phyloP scores from a whole-genome alignment of 441 rosid genomes.

The Raphanus hybrid region DNA sequence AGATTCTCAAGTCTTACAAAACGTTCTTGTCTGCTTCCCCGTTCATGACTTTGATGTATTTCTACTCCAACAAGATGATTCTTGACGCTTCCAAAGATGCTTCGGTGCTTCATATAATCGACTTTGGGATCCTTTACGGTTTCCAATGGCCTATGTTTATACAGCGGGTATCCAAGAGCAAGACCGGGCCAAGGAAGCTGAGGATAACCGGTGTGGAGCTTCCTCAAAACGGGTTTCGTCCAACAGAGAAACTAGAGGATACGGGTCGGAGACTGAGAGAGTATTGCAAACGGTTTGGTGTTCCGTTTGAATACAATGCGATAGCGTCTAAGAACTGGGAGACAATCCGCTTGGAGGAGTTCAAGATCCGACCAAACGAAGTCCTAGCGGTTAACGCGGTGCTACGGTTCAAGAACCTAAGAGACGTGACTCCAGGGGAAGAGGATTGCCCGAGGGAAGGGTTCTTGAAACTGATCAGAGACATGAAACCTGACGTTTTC shows the following conservation, averaged over 20 bases:
- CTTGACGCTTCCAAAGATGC: slow-evolving; percentile 54
- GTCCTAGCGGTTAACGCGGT: slow-evolving; percentile 61
- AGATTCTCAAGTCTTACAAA: slow-evolving; percentile 57
- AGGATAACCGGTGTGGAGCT: slow-evolving; percentile 78
- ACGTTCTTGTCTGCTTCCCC: slow-evolving; percentile 58
- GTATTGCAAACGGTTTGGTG: slow-evolving; percentile 61
- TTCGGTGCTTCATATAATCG: slow-evolving; percentile 70
- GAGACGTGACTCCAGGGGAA: slow-evolving; percentile 59
- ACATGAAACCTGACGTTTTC: slow-evolving; percentile 66
- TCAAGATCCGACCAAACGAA: slow-evolving; percentile 60
- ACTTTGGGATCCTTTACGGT: slow-evolving; percentile 84
- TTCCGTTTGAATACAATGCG: slow-evolving; percentile 65
- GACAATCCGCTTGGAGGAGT: slow-evolving; percentile 67
- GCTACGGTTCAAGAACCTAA: slow-evolving; percentile 55
- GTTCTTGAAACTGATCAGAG: slow-evolving; percentile 53
- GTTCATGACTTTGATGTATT: slow-evolving; percentile 58
- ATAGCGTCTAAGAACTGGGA: slow-evolving; percentile 83
- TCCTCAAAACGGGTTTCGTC: slow-evolving; percentile 81
- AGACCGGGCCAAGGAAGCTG: slow-evolving; percentile 58
- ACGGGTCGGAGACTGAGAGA: slow-evolving; percentile 61
- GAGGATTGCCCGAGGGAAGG: slow-evolving; percentile 61
- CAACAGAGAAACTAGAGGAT: slow-evolving; percentile 65
- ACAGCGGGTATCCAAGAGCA: slow-evolving; percentile 50
- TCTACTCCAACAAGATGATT: slow-evolving; percentile 56
- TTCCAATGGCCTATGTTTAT: slow-evolving; percentile 92